Conservation (phyloP, 2,329 filamentous ascomycete genomes). For the Huntiella decipiens region DNA sequence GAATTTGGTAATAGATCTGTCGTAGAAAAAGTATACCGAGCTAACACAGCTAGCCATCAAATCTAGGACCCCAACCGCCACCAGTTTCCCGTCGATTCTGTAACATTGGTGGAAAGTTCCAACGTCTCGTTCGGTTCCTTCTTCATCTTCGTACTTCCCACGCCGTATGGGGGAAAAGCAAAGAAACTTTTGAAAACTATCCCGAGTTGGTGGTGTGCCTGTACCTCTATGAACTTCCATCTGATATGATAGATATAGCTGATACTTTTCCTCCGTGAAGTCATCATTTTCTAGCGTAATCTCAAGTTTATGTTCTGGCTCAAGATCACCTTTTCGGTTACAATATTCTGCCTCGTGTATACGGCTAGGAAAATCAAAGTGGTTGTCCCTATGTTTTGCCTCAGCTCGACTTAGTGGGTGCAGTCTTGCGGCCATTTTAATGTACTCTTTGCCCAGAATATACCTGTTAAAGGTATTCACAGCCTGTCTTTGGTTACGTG, state of each 20-base stretch:
- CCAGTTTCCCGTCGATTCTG: constrained; percentile 52
- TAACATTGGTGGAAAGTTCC: constrained; percentile 74
- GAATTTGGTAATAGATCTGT: constrained; percentile 51
- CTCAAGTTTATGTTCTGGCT: constrained; percentile 46
- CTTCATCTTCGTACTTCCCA: constrained; percentile 22
- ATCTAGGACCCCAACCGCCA: constrained; percentile 61
- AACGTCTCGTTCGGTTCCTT: constrained; percentile 35
- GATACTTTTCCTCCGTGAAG: constrained; percentile 61
- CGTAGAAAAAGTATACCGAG: constrained; percentile 68
- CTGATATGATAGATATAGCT: constrained; percentile 58
- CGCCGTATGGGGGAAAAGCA: constrained; percentile 48
- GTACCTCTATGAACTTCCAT: constrained; percentile 50
- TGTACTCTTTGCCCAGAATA: constrained; percentile 49
- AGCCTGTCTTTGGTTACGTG: constrained; percentile 54
- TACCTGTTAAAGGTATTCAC: constrained; percentile 59
- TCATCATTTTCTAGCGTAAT: constrained; percentile 51
- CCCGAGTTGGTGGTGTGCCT: constrained; percentile 23
- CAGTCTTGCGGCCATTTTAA: constrained; percentile 40
- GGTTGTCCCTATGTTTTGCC: constrained; percentile 40
- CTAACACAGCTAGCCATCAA: constrained; percentile 59
- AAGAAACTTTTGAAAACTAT: constrained; percentile 57
- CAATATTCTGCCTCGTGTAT: constrained; percentile 49
- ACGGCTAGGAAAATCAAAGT: constrained; percentile 46
- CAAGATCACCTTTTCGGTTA: constrained; percentile 35
- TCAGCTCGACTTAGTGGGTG: constrained; percentile 51